Conservation (phyloP, 208 protist genomes). For the Trypanosoma brucei region DNA sequence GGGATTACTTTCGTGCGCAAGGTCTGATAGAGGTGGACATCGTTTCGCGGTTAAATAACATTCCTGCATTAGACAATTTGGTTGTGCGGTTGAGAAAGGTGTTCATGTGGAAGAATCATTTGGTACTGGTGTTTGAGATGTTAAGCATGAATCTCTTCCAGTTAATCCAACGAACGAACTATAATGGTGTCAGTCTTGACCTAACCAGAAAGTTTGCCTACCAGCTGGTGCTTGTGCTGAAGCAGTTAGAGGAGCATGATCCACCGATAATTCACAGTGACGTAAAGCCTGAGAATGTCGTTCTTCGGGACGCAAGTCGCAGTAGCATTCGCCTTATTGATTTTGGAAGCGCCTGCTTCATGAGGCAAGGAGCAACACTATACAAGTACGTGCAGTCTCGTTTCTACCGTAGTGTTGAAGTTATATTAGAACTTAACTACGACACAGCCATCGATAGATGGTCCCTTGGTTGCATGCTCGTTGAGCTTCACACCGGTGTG, state of each 20-base stretch:
- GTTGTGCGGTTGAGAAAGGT: conserved; percentile 77
- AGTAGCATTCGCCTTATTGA: conserved; percentile 95
- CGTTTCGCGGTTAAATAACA: conserved; percentile 61
- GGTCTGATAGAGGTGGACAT: conserved; percentile 81
- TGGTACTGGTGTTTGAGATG: conserved; percentile 97
- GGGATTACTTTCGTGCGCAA: conserved; percentile 67
- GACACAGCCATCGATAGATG: conserved; percentile 97
- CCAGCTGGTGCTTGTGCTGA: conserved; percentile 91
- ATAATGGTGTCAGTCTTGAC: conserved; percentile 85
- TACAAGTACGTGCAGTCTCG: conserved; percentile 95
- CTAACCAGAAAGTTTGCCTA: conserved; percentile 92
- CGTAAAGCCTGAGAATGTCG: conserved; percentile 95
- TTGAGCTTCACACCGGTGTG: conserved; percentile 97
- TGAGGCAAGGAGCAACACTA: conserved; percentile 24
- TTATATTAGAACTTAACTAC: conserved; percentile 96
- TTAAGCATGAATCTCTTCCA: conserved; percentile 96
- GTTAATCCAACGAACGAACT: conserved; percentile 87
- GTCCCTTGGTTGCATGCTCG: conserved; percentile 97
- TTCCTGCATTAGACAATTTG: conserved; percentile 48
- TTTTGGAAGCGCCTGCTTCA: conserved; percentile 96
- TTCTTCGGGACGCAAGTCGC: conserved; percentile 82
- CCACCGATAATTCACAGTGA: conserved; percentile 97
- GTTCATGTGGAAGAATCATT: conserved; percentile 87
- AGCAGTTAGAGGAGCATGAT: conserved; percentile 84
- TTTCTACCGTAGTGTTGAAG: conserved; percentile 97